phyloP scores from a whole-genome alignment of 176 grass and related monocot genomes.

The Oryza rufipogon region DNA sequence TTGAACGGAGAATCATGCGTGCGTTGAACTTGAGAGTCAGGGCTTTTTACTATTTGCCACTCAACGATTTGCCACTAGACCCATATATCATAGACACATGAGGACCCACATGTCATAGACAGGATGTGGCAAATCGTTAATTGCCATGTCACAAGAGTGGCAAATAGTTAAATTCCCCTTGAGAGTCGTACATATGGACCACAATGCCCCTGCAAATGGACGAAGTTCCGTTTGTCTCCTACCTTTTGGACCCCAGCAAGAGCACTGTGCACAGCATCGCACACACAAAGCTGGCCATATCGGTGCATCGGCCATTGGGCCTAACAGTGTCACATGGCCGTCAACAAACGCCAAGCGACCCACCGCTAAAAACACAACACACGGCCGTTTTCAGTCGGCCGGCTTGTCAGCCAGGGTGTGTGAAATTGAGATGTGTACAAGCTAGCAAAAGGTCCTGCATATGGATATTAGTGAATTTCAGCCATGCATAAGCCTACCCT shows the following conservation, averaged over 20 bases:
- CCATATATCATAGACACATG: too few species aligned
- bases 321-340: constrained; percentile 17
- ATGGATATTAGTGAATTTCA: not conserved
- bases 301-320: not conserved
- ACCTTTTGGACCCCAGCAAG: not conserved
- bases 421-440: too few species aligned
- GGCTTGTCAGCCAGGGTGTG: too few species aligned
- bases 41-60: too few species aligned
- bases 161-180: too few species aligned
- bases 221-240: not conserved
- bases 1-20: too few species aligned
- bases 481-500: not conserved
- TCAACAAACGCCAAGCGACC: not conserved
- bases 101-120: too few species aligned
- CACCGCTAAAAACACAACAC: not conserved
- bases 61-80: too few species aligned
- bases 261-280: not conserved
- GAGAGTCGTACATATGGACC: not conserved
- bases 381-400: not conserved
- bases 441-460: not conserved
- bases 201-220: not conserved
- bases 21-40: too few species aligned
- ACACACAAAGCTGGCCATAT: not conserved
- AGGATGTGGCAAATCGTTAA: too few species aligned
- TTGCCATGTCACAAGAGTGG: too few species aligned